These are phyloP conservation scores for Thelonectria discophora DNA, from an alignment of 2,329 filamentous ascomycete species.

Conservation along the genomic window DNA sequence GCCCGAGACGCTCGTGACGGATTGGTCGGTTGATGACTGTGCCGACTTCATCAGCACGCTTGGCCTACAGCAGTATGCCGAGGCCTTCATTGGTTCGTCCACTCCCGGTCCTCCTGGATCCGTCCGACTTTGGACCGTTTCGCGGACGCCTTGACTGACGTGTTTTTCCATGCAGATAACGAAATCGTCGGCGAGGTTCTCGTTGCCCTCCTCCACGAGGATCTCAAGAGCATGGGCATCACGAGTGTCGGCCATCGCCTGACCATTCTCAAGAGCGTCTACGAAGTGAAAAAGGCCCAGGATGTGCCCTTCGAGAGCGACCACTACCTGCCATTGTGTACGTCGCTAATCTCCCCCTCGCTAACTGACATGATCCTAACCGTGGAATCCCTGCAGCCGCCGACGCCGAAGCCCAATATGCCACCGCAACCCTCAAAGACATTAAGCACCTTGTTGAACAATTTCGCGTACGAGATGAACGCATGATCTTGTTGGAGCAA, in stretches of 20 bases:
- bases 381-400: constrained; percentile 69
- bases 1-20: constrained; percentile 78
- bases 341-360: constrained; percentile 30
- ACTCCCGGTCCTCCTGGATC: constrained; percentile 21
- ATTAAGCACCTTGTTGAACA: constrained; percentile 91
- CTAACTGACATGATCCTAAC: constrained; percentile 35
- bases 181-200: constrained; percentile 93
- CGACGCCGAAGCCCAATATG: constrained; percentile 85
- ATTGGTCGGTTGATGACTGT: constrained; percentile 87
- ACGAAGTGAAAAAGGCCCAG: constrained; percentile 94
- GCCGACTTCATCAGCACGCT: constrained; percentile 86
- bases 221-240: constrained; percentile 95
- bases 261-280: constrained; percentile 94
- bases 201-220: constrained; percentile 87
- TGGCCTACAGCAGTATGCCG: constrained; percentile 83
- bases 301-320: constrained; percentile 91
- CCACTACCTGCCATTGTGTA: constrained; percentile 93
- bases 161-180: constrained; percentile 70
- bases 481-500: constrained; percentile 82
- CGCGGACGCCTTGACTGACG: constrained; percentile 26
- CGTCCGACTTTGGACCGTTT: not conserved
- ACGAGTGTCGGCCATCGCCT: constrained; percentile 91
- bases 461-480: constrained; percentile 87
- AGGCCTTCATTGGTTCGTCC: constrained; percentile 80
- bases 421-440: constrained; percentile 90